Conservation (phyloP, 2,329 filamentous ascomycete genomes). For the Neurospora sp. region DNA sequence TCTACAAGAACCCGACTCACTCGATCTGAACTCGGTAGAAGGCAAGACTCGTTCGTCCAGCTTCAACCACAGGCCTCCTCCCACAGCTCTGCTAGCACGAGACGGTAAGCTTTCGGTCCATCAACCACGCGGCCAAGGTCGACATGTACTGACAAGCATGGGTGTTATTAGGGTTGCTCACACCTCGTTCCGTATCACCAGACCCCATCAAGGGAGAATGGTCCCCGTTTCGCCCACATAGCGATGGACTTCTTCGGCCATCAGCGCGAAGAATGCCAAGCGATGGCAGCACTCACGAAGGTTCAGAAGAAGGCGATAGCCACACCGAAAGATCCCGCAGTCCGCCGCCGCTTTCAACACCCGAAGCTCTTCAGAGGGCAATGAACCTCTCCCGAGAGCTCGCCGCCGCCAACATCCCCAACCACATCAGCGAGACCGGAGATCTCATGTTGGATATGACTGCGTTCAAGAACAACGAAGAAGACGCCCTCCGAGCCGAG, state of each 20-base stretch:
- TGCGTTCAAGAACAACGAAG: constrained; percentile 88
- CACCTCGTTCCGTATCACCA: constrained; percentile 45
- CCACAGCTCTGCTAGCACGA: constrained; percentile 31
- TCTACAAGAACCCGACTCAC: constrained; percentile 59
- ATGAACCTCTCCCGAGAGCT: constrained; percentile 79
- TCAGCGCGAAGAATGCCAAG: constrained; percentile 30
- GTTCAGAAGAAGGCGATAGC: constrained; percentile 29
- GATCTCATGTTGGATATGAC: constrained; percentile 99
- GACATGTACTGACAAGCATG: constrained; percentile 7
- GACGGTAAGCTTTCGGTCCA: constrained; percentile 21
- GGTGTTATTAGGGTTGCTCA: constrained; percentile 33
- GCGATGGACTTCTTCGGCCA: constrained; percentile 44
- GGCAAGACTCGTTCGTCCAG: constrained; percentile 29
- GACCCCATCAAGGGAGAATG: constrained; percentile 42
- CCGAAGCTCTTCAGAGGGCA: constrained; percentile 75
- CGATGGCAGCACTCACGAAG: constrained; percentile 26
- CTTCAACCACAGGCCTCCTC: constrained; percentile 31
- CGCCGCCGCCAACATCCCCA: constrained; percentile 83
- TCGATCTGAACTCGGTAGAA: constrained; percentile 50
- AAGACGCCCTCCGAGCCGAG: constrained; percentile 84
- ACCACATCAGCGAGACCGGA: constrained; percentile 81
- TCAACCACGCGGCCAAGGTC: constrained; percentile 7
- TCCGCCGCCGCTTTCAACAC: constrained; percentile 60
- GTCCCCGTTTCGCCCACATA: constrained; percentile 38
- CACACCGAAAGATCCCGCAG: constrained; percentile 58